phyloP scores from a whole-genome alignment of 1,284 basidiomycete species.

The Puccinia polysora region DNA sequence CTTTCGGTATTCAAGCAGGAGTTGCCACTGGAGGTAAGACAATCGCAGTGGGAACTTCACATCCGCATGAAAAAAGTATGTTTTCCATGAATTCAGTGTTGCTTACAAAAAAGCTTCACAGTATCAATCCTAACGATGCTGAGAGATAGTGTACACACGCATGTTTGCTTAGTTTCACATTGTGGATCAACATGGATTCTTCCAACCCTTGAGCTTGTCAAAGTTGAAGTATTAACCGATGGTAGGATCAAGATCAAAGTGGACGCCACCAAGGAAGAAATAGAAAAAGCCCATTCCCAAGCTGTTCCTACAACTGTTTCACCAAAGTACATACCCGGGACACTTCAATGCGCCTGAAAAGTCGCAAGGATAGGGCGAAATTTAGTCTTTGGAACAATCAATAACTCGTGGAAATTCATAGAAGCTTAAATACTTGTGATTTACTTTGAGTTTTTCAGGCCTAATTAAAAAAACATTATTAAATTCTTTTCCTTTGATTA shows the following conservation, averaged over 20 bases:
- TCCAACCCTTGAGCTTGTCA: slow-evolving; percentile 50
- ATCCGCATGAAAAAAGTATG: slow-evolving; percentile 48
- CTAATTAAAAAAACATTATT: too few species aligned
- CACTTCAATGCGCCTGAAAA: background rate
- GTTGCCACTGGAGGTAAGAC: slow-evolving; percentile 66
- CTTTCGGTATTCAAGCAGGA: slow-evolving; percentile 61
- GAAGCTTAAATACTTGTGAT: too few species aligned
- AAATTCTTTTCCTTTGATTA: too few species aligned
- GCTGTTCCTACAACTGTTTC: slow-evolving; percentile 1
- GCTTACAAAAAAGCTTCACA: background rate
- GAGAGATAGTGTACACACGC: background rate
- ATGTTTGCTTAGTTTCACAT: slow-evolving; percentile 8
- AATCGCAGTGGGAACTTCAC: slow-evolving; percentile 66
- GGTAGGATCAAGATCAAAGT: slow-evolving; percentile 51
- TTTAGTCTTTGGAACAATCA: too few species aligned
- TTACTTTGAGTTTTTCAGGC: too few species aligned
- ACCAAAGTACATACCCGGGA: background rate
- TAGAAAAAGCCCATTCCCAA: slow-evolving; percentile 30
- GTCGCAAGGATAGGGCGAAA: too few species aligned
- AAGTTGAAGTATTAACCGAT: slow-evolving; percentile 53
- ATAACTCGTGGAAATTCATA: too few species aligned
- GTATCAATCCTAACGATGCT: background rate
- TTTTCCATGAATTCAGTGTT: background rate
- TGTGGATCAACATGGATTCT: slow-evolving; percentile 29
- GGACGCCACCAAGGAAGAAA: slow-evolving; percentile 25